These are phyloP conservation scores for Camelina sativa DNA, from an alignment of 345 rosid species.

Conservation along the genomic window DNA sequence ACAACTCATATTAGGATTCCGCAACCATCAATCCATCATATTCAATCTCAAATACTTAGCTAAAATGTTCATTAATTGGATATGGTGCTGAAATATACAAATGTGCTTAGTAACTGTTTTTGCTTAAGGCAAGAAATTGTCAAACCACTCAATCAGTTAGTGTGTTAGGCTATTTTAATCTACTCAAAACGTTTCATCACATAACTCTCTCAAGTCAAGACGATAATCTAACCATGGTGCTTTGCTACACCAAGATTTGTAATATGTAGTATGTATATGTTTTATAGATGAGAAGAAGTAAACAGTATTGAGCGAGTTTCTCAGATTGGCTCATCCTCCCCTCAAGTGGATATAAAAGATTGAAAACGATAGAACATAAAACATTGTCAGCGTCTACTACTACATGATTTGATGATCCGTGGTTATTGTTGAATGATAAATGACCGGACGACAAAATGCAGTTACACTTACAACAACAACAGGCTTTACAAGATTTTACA, in stretches of 20 bases:
- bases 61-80: background rate
- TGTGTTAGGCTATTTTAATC: background rate
- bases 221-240: background rate
- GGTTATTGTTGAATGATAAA: slow-evolving; percentile 34
- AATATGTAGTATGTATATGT: background rate
- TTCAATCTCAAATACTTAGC: background rate
- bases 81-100: background rate
- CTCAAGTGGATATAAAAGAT: slow-evolving; percentile 24
- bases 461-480: background rate
- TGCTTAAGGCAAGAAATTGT: background rate
- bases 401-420: slow-evolving; percentile 18
- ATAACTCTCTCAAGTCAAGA: no score
- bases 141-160: background rate
- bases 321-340: background rate
- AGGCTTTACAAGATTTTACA: slow-evolving; percentile 8
- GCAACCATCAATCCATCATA: background rate
- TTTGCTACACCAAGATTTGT: background rate
- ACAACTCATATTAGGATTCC: background rate
- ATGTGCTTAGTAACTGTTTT: background rate
- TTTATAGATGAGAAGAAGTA: background rate
- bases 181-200: background rate
- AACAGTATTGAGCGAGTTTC: no score
- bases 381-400: slow-evolving; percentile 32
- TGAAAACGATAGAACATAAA: slow-evolving; percentile 31
- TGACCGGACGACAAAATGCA: slow-evolving; percentile 37